Base-by-base conservation (phyloP, 1,284 basidiomycete species). In the Cystobasidium sp. region DNA sequence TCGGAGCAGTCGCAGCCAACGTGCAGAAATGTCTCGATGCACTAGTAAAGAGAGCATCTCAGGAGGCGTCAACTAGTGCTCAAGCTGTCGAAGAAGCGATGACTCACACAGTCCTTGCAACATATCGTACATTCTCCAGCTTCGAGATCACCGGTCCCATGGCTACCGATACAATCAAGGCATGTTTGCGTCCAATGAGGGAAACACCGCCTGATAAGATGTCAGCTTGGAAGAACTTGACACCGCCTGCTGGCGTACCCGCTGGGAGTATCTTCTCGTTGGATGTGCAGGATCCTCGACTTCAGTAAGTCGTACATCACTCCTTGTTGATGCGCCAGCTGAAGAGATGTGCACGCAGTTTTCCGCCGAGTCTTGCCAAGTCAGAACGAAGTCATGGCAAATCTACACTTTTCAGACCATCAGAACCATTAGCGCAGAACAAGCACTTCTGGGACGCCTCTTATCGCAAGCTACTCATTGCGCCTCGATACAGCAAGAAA, bases 351-450 rank as follows among this genome's bases (percentile, higher is more conserved):
- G 41, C 18, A 64, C 41, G 10, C 73, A 93, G 92, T 73, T 93
- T 91, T 79, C 92, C 92, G 44, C 92, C 91, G 0, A 88, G 88
- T 79, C 92, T 92, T 75, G 86, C 88, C 0, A 88, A 88, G 79
- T 77, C 58, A 68, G 77, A 37, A 78, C 82, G 9, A 78, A 81
- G 41, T 12, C 78, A 8, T 31, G 68, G 78, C 22, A 73, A 81
- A 2, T 78, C 76, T 1, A 82, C 81, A 51, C 79, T 80, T 10
- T 84, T 87, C n/a, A 84, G 87, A 53, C 91, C 92, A 0, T 87
- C 86, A 0, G 77, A 86, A 0, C 80, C 81, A 0, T 84, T 91
- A 0, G 91, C 93, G 0, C 83, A 83, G 44, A 88, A 87, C 75
- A 84, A 86, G 1, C 85, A 18, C 0, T 78, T 96, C 6, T 96